Evolutionary conservation across 257 asterid species (phyloP), one percentile per base, ranked within the genome.

Genomic region (Hygrophila difformis): DNA sequence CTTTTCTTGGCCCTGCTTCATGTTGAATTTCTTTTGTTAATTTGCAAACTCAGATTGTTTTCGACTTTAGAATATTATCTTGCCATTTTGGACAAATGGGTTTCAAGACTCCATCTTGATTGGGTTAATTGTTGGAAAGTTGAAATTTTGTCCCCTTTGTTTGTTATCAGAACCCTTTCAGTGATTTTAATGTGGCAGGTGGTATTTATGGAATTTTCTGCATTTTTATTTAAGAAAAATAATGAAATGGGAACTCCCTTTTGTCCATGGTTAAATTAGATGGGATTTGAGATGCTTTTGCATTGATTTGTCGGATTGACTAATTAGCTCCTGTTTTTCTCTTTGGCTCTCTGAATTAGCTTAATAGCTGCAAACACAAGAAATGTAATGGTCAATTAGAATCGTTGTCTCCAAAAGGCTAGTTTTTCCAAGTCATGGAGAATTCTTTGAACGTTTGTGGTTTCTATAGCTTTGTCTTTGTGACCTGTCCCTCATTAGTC

Each of bases 101-200:
- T 65, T 47, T 56, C 56, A 12, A 51, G 59, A 56, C 41, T 10
- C 21, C 39, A 1, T 39, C 23, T 19, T 47, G 48, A 46, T 44
- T n/a, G 47, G 45, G 47, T 35, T 34, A 18, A 46, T 24, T 34
- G 16, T 26, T 57, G 36, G 28, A 58, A 46, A 52, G 19, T 33
- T 37, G 14, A 13, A 40, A 8, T 18, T 58, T 5, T 6, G 6
- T 45, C 44, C 20, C 26, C 10, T 12, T 2, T 63, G 50, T 28
- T 34, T 47, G 55, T 26, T 5, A 26, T 26, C 31, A 1, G 7
- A 3, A 26, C 31, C 8, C 8, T 26, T 26, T 26, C 8, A 3
- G 31, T 8, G 4, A 8, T 26, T 3, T 50, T 51, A 26, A 39
- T 53, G 36, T 13, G 44, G 54, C 12, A 23, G 61, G 52, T 34